Evolutionary conservation across 345 rosid genomes (phyloP).

Genomic region (Gossypium sturtianum): DNA sequence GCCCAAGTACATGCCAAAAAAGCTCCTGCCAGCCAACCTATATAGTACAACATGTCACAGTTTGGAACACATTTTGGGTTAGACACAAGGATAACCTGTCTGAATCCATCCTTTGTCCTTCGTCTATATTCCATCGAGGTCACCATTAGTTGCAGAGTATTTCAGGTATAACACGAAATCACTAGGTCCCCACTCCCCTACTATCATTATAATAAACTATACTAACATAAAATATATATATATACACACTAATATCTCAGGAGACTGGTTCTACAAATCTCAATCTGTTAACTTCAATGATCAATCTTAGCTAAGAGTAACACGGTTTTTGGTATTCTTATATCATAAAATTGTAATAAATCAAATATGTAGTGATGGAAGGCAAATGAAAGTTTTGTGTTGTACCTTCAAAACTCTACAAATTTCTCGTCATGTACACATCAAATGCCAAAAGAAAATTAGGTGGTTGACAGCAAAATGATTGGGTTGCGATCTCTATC

Average conservation of each 20-base stretch:
- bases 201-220: neutral
- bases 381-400: too few relatives aligned
- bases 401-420: too few relatives aligned
- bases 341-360: too few relatives aligned
- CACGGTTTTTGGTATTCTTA: neutral
- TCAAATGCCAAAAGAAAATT: neutral
- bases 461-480: neutral
- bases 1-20: neutral
- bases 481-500: neutral
- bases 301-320: neutral
- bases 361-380: too few relatives aligned
- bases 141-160: neutral
- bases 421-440: neutral
- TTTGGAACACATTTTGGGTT: neutral
- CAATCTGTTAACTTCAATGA: neutral
- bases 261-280: neutral
- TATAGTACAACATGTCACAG: neutral
- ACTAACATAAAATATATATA: neutral
- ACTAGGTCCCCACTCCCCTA: conserved; percentile 9
- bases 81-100: neutral
- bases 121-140: neutral
- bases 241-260: neutral
- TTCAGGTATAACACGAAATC: neutral
- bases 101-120: neutral
- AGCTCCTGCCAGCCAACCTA: neutral